phyloP scores from a whole-genome alignment of 257 asterid genomes.

The Mitragyna speciosa region DNA sequence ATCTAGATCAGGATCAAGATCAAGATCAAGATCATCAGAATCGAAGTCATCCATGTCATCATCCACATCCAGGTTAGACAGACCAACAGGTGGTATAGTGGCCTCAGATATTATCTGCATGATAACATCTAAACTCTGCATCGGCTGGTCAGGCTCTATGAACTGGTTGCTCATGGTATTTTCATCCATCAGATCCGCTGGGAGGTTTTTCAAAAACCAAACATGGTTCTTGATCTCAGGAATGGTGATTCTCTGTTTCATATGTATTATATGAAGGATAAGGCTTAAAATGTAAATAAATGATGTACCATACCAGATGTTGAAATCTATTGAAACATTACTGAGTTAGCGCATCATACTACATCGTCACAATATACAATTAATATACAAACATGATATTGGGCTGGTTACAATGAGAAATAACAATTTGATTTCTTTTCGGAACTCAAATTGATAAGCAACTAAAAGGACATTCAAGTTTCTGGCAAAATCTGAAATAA shows the following conservation, averaged over 20 bases:
- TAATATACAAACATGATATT: background rate
- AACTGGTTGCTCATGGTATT: conserved; percentile 53
- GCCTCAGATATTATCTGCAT: conserved; percentile 95
- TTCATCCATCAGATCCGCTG: conserved; percentile 84
- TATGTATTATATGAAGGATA: conserved; percentile 2
- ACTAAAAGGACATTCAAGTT: background rate
- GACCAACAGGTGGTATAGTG: conserved; percentile 84
- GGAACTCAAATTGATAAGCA: background rate
- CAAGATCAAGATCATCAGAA: conserved; percentile 82
- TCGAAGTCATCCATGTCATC: conserved; percentile 87
- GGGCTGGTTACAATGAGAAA: background rate
- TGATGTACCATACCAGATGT: background rate
- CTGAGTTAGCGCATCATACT: background rate
- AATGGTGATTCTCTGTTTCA: conserved; percentile 78
- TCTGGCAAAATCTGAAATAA: background rate
- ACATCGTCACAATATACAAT: background rate
- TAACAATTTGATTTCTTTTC: background rate
- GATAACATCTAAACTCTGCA: conserved; percentile 78
- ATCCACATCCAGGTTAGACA: conserved; percentile 67
- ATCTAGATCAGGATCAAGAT: conserved; percentile 86
- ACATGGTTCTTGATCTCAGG: conserved; percentile 66
- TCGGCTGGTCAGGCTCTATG: conserved; percentile 87
- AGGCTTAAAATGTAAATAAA: background rate
- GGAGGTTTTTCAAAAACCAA: conserved; percentile 91
- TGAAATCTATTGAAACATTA: background rate